Conservation (phyloP, 176 grass and related monocot species). For the Rhipidocladum racemiflorum region DNA sequence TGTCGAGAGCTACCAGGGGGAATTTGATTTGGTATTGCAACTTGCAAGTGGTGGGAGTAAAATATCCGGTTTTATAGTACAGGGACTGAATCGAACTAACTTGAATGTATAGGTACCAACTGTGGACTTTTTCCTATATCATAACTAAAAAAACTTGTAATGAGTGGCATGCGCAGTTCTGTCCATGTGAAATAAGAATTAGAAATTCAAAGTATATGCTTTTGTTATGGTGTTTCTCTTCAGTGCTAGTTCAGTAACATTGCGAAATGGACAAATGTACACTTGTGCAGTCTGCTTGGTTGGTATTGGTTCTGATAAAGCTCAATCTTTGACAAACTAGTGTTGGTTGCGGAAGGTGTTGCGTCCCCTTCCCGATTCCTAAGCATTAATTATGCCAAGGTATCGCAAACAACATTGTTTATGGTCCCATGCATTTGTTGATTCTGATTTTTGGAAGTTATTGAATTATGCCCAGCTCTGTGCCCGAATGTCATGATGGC, state of each 20-base stretch:
- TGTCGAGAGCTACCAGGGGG: no score
- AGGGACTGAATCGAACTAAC: no score
- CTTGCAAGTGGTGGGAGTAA: no score
- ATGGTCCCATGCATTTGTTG: background rate
- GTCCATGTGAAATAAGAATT: background rate
- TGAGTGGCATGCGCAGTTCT: background rate
- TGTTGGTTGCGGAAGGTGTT: background rate
- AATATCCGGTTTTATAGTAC: no score
- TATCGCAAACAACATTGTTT: background rate
- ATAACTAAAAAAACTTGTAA: background rate
- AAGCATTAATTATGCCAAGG: constrained; percentile 2
- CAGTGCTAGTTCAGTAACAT: background rate
- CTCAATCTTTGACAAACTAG: background rate
- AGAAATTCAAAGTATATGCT: background rate
- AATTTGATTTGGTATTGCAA: no score
- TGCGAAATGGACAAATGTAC: background rate
- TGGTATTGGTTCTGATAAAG: background rate
- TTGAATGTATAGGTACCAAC: no score
- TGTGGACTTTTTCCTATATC: no score
- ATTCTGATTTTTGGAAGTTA: constrained; percentile 12
- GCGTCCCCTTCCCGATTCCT: background rate
- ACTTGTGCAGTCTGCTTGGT: constrained; percentile 1
- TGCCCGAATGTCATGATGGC: background rate
- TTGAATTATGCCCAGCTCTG: background rate
- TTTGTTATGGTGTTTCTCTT: background rate